Evolutionary conservation across 768 basidiomycete genomes (phyloP).

Genomic region (Mycena metata): DNA sequence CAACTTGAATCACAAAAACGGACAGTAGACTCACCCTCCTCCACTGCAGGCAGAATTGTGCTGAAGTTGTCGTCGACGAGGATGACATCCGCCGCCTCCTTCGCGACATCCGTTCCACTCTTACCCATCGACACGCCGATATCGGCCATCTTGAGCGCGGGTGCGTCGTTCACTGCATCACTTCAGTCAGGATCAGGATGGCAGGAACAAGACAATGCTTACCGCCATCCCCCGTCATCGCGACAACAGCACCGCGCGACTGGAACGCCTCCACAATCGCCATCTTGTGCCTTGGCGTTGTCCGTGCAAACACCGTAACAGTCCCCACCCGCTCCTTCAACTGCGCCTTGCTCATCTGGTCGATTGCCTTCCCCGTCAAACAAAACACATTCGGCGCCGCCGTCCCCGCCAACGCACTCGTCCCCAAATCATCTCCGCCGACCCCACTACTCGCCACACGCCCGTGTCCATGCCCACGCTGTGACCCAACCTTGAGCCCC

Average conservation of each 20-base stretch:
- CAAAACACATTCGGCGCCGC: conserved; percentile 54
- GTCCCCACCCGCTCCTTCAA: conserved; percentile 84
- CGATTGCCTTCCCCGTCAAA: conserved; percentile 87
- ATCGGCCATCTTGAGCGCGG: conserved; percentile 97
- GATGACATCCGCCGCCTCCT: conserved; percentile 97
- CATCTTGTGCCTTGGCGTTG: conserved; percentile 98
- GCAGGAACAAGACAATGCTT: conserved; percentile 42
- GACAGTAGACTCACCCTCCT: conserved; percentile 74
- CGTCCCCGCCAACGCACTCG: conserved; percentile 29
- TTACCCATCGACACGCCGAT: conserved; percentile 99
- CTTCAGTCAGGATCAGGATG: background rate
- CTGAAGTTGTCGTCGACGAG: conserved; percentile 98
- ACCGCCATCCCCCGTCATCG: conserved; percentile 99
- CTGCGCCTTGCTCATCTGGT: conserved; percentile 85
- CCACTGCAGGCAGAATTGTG: conserved; percentile 93
- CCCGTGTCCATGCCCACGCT: conserved; percentile 54
- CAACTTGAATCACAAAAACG: conserved; percentile 30
- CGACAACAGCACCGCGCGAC: conserved; percentile 88
- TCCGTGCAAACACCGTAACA: conserved; percentile 93
- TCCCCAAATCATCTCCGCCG: conserved; percentile 50
- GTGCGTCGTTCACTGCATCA: conserved; percentile 89
- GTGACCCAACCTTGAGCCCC: conserved; percentile 81
- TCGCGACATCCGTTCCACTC: conserved; percentile 98
- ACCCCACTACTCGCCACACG: conserved; percentile 50
- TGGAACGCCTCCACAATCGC: conserved; percentile 96